phyloP scores from a whole-genome alignment of 345 rosid species.

The Corchorus olitorius region DNA sequence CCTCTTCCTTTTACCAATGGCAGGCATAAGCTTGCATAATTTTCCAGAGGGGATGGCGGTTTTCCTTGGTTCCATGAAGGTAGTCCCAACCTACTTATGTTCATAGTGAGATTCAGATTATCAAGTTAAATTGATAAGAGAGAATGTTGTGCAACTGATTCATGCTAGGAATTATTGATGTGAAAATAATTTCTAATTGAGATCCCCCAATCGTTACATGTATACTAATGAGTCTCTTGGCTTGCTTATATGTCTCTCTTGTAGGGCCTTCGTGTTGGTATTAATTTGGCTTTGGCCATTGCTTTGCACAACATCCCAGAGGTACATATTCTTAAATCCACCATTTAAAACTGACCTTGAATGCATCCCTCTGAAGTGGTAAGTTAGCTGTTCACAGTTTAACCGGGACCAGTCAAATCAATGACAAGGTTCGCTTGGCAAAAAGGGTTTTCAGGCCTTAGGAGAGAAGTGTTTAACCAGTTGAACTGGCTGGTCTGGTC shows the following conservation, averaged over 20 bases:
- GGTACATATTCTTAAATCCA: conserved; percentile 48
- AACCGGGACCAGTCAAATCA: background rate
- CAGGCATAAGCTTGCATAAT: conserved; percentile 99
- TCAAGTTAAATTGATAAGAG: background rate
- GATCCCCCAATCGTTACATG: background rate
- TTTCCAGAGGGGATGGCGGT: conserved; percentile 99
- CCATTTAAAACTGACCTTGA: background rate
- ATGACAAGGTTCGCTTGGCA: background rate
- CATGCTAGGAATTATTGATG: background rate
- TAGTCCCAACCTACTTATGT: conserved; percentile 25
- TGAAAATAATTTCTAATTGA: background rate
- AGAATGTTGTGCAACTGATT: background rate
- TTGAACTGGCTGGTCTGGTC: background rate
- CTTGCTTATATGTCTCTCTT: conserved; percentile 24
- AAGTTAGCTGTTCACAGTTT: background rate
- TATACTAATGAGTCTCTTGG: conserved; percentile 19
- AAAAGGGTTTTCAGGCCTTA: background rate
- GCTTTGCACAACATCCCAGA: conserved; percentile 99
- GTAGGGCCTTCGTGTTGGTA: conserved; percentile 93
- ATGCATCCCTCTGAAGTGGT: background rate
- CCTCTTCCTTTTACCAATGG: conserved; percentile 23
- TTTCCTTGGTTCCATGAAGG: conserved; percentile 97
- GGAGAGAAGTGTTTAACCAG: background rate
- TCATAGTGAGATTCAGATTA: background rate
- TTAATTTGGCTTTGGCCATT: conserved; percentile 93